A percentile compares a stretch with the other conserved stretches of the same genome.
Conservation (phyloP, 2,329 filamentous ascomycete species). For the Ceratocystis ficicola region DNA sequence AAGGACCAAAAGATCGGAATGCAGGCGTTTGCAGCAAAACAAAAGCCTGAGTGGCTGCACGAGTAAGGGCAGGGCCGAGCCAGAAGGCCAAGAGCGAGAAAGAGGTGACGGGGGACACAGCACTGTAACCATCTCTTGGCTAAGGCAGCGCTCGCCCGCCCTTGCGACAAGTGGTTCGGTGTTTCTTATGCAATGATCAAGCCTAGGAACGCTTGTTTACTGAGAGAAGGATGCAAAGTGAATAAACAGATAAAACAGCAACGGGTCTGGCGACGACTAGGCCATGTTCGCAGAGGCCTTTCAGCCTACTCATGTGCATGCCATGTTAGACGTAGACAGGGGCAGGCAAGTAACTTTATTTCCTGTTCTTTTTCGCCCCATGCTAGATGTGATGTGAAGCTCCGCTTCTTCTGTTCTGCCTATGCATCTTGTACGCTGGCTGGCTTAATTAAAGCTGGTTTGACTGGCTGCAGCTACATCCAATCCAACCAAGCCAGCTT, state of each 20-base stretch:
- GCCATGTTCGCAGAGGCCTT: background rate
- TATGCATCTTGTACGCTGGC: background rate
- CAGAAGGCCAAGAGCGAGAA: too few species aligned
- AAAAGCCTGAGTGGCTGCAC: conserved; percentile 80
- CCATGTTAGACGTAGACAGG: background rate
- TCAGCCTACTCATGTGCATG: background rate
- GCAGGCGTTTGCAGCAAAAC: conserved; percentile 91
- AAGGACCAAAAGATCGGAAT: conserved; percentile 95
- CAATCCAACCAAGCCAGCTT: background rate
- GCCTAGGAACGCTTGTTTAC: background rate
- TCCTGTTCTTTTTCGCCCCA: background rate
- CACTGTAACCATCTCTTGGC: background rate
- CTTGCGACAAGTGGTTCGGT: background rate
- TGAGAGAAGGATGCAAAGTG: background rate
- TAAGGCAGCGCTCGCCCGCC: background rate
- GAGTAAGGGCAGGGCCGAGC: conserved; percentile 12
- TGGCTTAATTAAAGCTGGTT: background rate
- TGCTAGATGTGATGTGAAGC: background rate
- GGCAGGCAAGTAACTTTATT: background rate
- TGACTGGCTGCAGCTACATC: background rate
- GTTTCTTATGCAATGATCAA: background rate
- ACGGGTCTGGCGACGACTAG: background rate
- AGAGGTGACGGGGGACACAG: background rate
- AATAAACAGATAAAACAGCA: background rate
- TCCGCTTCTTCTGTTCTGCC: background rate